A percentile compares a stretch with the other conserved stretches of the same genome.
phyloP scores from a whole-genome alignment of 176 grass and related monocot species.

The Panicum miliaceum region DNA sequence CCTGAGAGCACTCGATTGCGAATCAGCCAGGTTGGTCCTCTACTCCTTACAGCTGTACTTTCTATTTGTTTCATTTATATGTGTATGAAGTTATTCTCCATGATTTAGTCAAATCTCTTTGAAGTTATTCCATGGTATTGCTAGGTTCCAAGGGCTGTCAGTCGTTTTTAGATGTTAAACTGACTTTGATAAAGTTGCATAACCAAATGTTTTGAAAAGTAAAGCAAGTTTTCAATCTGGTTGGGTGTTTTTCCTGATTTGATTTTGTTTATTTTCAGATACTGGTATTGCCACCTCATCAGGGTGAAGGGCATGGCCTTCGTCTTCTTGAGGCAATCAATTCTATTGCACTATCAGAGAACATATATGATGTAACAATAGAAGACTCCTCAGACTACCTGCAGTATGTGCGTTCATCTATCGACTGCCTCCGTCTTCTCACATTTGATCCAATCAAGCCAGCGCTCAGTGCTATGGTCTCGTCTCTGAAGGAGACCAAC shows the following conservation, averaged over 20 bases:
- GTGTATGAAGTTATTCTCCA: background rate
- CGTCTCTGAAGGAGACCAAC: slow-evolving; percentile 68
- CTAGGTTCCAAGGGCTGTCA: background rate
- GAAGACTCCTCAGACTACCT: slow-evolving; percentile 96
- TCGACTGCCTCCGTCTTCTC: slow-evolving; percentile 74
- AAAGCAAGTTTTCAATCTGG: background rate
- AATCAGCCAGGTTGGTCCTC: slow-evolving; percentile 70
- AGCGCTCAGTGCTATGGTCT: slow-evolving; percentile 46
- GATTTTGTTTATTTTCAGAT: slow-evolving; percentile 57
- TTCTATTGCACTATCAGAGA: slow-evolving; percentile 74
- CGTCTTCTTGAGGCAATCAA: slow-evolving; percentile 81
- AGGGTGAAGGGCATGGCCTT: slow-evolving; percentile 75
- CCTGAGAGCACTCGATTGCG: slow-evolving; percentile 77
- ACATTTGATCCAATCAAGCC: slow-evolving; percentile 66
- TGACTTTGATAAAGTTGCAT: background rate
- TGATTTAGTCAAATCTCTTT: slow-evolving; percentile 22
- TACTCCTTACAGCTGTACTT: background rate
- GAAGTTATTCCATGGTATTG: background rate
- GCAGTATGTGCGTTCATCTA: slow-evolving; percentile 78
- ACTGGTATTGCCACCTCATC: slow-evolving; percentile 85
- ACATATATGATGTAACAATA: slow-evolving; percentile 75
- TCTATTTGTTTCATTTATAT: slow-evolving; percentile 24
- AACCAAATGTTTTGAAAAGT: background rate
- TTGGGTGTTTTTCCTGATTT: slow-evolving; percentile 15
- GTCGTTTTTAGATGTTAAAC: slow-evolving; percentile 5